Conservation (phyloP, 2,329 filamentous ascomycete genomes). For the Fusarium virguliforme region DNA sequence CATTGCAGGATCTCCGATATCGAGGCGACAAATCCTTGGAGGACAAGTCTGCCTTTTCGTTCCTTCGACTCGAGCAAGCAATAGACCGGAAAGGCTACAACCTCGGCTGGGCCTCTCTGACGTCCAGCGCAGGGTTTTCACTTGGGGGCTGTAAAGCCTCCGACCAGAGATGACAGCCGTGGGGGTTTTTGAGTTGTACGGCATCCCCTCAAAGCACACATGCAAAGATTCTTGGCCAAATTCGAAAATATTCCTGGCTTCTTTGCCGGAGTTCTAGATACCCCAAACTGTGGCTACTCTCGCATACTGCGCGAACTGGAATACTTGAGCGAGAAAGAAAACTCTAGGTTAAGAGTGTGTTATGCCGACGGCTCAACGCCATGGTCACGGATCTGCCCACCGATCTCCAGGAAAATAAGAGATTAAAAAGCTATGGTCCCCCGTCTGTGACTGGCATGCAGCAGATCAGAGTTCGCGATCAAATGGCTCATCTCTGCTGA, state of each 20-base stretch:
- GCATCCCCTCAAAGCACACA: background rate
- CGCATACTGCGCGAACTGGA: slow-evolving; percentile 1
- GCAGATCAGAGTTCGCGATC: background rate
- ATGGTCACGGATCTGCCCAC: background rate
- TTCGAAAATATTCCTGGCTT: background rate
- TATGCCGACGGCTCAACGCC: background rate
- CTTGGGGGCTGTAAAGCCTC: background rate
- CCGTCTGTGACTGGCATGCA: background rate
- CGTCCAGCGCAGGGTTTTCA: no score
- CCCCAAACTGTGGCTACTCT: slow-evolving; percentile 6
- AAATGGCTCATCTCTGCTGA: background rate
- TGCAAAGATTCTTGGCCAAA: background rate
- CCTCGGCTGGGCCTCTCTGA: background rate
- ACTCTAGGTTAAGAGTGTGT: background rate
- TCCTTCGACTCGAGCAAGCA: background rate
- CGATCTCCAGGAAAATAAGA: background rate
- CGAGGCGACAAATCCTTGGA: background rate
- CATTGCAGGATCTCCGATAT: background rate
- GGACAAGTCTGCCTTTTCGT: background rate
- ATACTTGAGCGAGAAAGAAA: background rate
- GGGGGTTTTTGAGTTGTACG: background rate
- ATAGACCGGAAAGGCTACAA: background rate
- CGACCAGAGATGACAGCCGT: background rate
- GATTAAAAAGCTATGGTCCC: background rate
- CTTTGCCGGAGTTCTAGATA: background rate